Evolutionary conservation across 257 asterid genomes (phyloP).

Genomic region (Solanum peruvianum): DNA sequence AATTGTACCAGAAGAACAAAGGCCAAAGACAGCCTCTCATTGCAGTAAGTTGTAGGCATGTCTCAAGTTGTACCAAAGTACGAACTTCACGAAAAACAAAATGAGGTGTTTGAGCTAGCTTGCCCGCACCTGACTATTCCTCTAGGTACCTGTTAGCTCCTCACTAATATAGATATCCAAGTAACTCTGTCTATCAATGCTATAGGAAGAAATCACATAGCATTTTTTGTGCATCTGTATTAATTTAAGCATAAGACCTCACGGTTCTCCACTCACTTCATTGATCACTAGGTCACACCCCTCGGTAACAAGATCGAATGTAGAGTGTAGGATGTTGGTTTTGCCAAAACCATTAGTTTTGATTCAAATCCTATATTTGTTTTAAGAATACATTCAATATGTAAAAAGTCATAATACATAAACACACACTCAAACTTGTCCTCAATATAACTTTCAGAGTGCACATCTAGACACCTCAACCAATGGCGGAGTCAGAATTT

Average conservation of each 20-base stretch:
- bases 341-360: neutral
- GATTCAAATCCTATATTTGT: neutral
- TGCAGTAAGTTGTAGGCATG: neutral
- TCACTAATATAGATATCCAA: neutral
- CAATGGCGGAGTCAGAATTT: fast-evolving
- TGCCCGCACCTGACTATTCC: neutral
- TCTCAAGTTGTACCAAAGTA: neutral
- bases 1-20: neutral
- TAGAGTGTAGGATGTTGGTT: neutral
- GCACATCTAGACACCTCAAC: neutral
- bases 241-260: neutral
- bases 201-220: neutral
- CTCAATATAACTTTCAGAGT: neutral
- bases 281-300: neutral
- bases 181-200: neutral
- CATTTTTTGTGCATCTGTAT: neutral
- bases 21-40: neutral
- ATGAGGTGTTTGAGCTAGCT: neutral
- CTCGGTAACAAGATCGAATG: neutral
- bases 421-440: neutral
- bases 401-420: neutral
- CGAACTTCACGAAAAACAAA: neutral
- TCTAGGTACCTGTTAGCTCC: neutral
- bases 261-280: neutral
- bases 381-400: neutral